phyloP scores from a whole-genome alignment of 2,329 filamentous ascomycete genomes.

The Exophiala calicioides region DNA sequence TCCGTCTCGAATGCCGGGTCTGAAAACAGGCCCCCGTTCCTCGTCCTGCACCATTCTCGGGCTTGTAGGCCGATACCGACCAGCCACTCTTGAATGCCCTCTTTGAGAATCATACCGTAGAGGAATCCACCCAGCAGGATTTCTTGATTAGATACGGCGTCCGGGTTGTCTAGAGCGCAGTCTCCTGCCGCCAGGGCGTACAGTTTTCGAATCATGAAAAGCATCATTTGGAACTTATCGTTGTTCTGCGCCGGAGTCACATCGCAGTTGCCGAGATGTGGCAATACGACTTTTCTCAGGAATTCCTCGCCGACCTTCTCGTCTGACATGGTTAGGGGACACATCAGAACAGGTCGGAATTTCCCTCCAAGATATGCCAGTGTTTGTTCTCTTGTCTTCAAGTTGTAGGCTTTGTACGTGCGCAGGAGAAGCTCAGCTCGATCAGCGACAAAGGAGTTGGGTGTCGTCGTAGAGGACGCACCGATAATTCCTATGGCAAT shows the following conservation, averaged over 20 bases:
- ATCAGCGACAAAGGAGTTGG: conserved; percentile 92
- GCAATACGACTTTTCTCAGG: conserved; percentile 81
- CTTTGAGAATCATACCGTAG: conserved; percentile 94
- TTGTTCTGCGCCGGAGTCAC: conserved; percentile 81
- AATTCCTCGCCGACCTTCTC: conserved; percentile 92
- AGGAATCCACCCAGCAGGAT: conserved; percentile 89
- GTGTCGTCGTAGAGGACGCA: conserved; percentile 70
- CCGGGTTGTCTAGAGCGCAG: conserved; percentile 90
- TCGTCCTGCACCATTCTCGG: conserved; percentile 57
- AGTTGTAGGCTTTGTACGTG: conserved; percentile 86
- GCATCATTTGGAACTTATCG: conserved; percentile 90
- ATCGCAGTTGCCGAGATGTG: conserved; percentile 83
- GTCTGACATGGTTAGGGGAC: conserved; percentile 80
- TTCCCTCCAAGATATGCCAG: conserved; percentile 85
- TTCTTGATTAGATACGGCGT: conserved; percentile 95
- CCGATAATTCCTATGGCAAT: conserved; percentile 95
- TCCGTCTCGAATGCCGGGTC: conserved; percentile 77
- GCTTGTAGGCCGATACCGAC: conserved; percentile 59
- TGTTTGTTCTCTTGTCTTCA: conserved; percentile 80
- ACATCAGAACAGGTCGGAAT: conserved; percentile 83
- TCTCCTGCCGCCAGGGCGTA: conserved; percentile 92
- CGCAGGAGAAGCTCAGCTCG: conserved; percentile 87
- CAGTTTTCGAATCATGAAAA: conserved; percentile 96
- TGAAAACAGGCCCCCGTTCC: conserved; percentile 62
- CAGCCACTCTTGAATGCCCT: conserved; percentile 87